phyloP scores from a whole-genome alignment of 2,329 filamentous ascomycete genomes.

The Raffaelea albimanens region DNA sequence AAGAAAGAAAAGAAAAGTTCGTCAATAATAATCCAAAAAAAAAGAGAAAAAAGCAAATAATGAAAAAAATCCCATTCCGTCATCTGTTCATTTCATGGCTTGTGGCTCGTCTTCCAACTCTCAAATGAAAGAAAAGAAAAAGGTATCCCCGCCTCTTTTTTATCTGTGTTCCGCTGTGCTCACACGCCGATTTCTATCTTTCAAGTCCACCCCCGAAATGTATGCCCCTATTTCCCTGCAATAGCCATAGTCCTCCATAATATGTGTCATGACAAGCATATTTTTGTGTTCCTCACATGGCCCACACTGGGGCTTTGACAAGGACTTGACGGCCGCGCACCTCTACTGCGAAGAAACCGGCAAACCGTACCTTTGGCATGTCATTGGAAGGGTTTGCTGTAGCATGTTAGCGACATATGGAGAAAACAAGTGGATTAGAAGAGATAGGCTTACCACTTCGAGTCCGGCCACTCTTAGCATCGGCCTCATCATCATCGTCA shows the following conservation, averaged over 20 bases:
- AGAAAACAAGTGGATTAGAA: neutral
- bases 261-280: neutral
- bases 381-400: slow-evolving; percentile 31
- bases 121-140: neutral
- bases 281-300: slow-evolving; percentile 27
- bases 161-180: neutral
- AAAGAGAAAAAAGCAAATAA: neutral
- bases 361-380: slow-evolving; percentile 56
- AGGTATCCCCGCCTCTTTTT: neutral
- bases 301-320: slow-evolving; percentile 67
- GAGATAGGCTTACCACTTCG: slow-evolving; percentile 8
- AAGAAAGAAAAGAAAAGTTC: neutral
- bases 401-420: neutral
- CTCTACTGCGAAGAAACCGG: slow-evolving; percentile 66
- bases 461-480: slow-evolving; percentile 20
- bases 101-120: neutral
- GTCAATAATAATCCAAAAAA: neutral
- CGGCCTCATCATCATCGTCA: slow-evolving; percentile 28
- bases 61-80: neutral
- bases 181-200: neutral
- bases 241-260: neutral
- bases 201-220: too few species aligned
- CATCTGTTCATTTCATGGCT: neutral
- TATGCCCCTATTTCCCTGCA: neutral
- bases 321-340: slow-evolving; percentile 68